Conservation (phyloP, 768 basidiomycete species). For the Russula earlei region DNA sequence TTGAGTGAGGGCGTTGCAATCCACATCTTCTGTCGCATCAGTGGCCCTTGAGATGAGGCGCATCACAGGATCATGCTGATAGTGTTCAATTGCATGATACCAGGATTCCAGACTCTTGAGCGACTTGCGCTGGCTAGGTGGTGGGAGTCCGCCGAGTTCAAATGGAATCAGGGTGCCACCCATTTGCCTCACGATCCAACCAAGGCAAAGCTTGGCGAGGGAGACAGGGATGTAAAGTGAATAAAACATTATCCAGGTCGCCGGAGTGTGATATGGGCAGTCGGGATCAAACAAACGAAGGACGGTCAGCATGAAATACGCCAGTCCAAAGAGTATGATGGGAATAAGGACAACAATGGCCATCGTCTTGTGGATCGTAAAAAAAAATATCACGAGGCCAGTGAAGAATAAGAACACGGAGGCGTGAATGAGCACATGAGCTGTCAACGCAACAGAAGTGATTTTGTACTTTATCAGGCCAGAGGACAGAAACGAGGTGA, state of each 20-base stretch:
- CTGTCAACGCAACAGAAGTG: neutral
- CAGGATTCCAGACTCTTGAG: neutral
- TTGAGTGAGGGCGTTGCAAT: neutral
- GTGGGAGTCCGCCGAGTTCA: neutral
- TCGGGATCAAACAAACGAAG: neutral
- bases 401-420: slow-evolving; percentile 13
- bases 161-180: neutral
- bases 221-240: neutral
- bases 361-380: neutral
- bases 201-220: neutral
- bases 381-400: slow-evolving; percentile 9
- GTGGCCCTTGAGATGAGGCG: neutral
- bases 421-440: slow-evolving; percentile 8
- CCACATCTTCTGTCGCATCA: neutral
- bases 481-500: slow-evolving; percentile 9
- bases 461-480: slow-evolving; percentile 1
- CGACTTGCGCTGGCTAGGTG: neutral
- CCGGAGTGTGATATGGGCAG: neutral
- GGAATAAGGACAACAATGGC: slow-evolving; percentile 1
- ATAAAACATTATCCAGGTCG: neutral
- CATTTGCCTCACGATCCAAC: neutral
- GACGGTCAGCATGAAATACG: slow-evolving; percentile 3
- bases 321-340: neutral
- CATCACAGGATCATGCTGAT: neutral
- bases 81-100: neutral